Conservation (phyloP, 331 rosid species). For the Cucumis variabilis region DNA sequence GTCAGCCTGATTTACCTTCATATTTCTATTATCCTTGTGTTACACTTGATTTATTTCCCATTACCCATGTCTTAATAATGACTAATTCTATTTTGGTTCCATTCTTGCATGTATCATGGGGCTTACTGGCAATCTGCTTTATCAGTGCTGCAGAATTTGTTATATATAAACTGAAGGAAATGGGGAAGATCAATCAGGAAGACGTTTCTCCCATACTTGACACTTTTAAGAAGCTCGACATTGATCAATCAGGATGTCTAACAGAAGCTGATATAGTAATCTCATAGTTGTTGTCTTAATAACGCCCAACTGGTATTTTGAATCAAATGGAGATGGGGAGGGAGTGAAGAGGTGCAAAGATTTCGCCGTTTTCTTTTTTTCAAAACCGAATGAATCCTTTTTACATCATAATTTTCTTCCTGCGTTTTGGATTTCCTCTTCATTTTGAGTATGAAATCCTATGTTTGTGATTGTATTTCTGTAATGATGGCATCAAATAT, state of each 20-base stretch:
- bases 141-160: constrained; percentile 75
- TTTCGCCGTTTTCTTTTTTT: too few species aligned
- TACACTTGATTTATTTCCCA: background rate
- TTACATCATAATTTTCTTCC: too few species aligned
- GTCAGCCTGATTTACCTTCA: constrained; percentile 35
- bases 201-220: constrained; percentile 69
- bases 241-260: constrained; percentile 75
- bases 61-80: background rate
- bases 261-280: constrained; percentile 66
- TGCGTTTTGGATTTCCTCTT: too few species aligned
- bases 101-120: constrained; percentile 37
- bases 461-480: too few species aligned
- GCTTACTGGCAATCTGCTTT: constrained; percentile 17
- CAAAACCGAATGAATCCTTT: too few species aligned
- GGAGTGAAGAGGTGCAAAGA: too few species aligned
- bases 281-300: constrained; percentile 12
- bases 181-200: constrained; percentile 73
- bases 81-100: background rate
- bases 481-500: too few species aligned
- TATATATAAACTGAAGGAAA: constrained; percentile 83
- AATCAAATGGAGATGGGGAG: too few species aligned
- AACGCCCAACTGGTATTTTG: background rate
- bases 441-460: too few species aligned
- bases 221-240: constrained; percentile 60
- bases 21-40: background rate